Evolutionary conservation across 768 basidiomycete genomes (phyloP).

Genomic region (Mycena rosella): DNA sequence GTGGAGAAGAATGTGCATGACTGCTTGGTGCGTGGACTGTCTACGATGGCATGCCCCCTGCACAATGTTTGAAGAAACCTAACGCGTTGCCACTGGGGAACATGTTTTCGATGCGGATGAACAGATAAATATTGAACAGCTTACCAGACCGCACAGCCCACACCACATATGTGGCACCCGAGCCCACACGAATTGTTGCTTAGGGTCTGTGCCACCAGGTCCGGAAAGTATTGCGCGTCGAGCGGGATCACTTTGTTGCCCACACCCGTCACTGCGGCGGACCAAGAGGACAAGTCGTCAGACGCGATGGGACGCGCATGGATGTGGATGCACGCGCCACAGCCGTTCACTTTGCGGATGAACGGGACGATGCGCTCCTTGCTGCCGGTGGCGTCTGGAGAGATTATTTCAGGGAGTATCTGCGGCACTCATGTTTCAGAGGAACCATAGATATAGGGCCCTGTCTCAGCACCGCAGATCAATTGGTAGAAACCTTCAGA

Average conservation of each 20-base stretch:
- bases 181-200: not conserved
- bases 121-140: not conserved
- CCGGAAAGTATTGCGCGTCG: not conserved
- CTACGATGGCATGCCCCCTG: too few species aligned
- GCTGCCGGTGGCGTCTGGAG: not conserved
- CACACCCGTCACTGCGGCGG: not conserved
- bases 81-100: not conserved
- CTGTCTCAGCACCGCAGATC: not conserved
- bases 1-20: too few species aligned
- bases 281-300: not conserved
- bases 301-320: not conserved
- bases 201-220: not conserved
- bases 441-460: not conserved
- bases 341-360: not conserved
- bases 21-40: too few species aligned
- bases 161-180: not conserved
- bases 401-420: not conserved
- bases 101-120: not conserved
- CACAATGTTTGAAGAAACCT: not conserved
- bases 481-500: not conserved
- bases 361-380: not conserved
- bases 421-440: not conserved
- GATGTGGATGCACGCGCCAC: not conserved
- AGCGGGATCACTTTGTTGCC: not conserved
- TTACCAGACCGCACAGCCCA: not conserved